phyloP scores from a whole-genome alignment of 257 asterid species.

The Leptodermis oblonga region DNA sequence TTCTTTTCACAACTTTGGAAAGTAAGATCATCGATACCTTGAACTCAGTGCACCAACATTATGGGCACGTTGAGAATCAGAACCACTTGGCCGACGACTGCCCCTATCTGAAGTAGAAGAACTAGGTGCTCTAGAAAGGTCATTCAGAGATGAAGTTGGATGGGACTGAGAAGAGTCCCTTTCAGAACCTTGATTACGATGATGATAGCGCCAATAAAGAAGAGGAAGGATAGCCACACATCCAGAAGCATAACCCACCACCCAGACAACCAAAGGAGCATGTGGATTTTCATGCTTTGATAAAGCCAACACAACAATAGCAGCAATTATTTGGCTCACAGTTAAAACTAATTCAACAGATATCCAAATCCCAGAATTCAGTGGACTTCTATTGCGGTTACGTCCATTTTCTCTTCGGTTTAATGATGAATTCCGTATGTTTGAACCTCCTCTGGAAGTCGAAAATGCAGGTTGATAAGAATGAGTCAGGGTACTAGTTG shows the following conservation, averaged over 20 bases:
- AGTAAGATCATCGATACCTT: constrained; percentile 44
- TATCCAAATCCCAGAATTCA: constrained; percentile 83
- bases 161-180: constrained; percentile 55
- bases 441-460: constrained; percentile 46
- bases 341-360: constrained; percentile 69
- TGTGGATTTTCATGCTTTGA: constrained; percentile 75
- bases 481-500: constrained; percentile 54
- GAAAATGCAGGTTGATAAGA: constrained; percentile 48
- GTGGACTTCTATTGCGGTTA: constrained; percentile 69
- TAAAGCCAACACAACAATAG: constrained; percentile 63
- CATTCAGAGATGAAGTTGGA: constrained; percentile 47
- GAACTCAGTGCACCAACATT: constrained; percentile 41
- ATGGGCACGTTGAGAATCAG: constrained; percentile 44
- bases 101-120: constrained; percentile 49
- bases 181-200: constrained; percentile 70
- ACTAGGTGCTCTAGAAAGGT: constrained; percentile 34
- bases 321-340: constrained; percentile 79
- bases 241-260: constrained; percentile 87
- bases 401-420: constrained; percentile 62
- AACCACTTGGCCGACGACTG: constrained; percentile 39
- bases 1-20: neutral
- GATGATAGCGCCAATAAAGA: constrained; percentile 74
- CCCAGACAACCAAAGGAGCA: constrained; percentile 76
- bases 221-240: constrained; percentile 83
- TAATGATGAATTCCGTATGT: constrained; percentile 55